Evolutionary conservation across 1,139 yeast species (phyloP), one percentile per base, ranked within the genome.

Genomic region (Sugiyamaella paludigena): DNA sequence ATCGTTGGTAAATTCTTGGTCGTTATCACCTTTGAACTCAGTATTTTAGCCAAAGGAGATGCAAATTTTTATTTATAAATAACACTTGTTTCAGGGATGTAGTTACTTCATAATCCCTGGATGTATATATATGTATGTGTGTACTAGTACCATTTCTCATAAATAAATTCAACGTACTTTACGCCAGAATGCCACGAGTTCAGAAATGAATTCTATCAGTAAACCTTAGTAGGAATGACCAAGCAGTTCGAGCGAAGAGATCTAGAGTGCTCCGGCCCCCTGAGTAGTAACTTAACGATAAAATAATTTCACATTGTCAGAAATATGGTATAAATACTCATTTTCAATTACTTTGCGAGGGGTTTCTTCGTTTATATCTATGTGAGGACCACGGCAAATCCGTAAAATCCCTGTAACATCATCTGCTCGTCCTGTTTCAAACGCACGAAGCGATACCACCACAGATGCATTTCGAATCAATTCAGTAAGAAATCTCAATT

Each of bases 361-460:
- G 1, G 34, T 47, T 24, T 58, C 41, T 19, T 32, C 38, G 15
- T 16, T 27, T 26, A 31, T 30, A 31, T 36, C 37, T 11, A 31
- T 12, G 49, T 70, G 16, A 43, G 75, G 54, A 1, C 95, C 95
- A 47, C 69, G 71, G 0, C 81, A 67, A 0, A 87, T 73, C 0
- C 78, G 72, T 43, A 87, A 59, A 4, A 81, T 76, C 0, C 96
- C 96, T 0, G 95, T 84, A 1, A 87, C 79, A 63, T 87, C 96
- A 43, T 78, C 79, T 0, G 96, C 95, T 59, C 89, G 74, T 0
- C 96, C 96, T 0, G 96, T 87, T 4, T 78, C 74, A 53, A 87
- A 68, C 0, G 95, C 89, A 54, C 78, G 77, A 39, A 87, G 64
- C 28, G 77, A 72, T 10, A 87, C 59, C 38, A 79, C 73, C 35